These are phyloP conservation scores for Ascoidea rubescens DNA, from an alignment of 805 yeast species.

Conservation along the genomic window DNA sequence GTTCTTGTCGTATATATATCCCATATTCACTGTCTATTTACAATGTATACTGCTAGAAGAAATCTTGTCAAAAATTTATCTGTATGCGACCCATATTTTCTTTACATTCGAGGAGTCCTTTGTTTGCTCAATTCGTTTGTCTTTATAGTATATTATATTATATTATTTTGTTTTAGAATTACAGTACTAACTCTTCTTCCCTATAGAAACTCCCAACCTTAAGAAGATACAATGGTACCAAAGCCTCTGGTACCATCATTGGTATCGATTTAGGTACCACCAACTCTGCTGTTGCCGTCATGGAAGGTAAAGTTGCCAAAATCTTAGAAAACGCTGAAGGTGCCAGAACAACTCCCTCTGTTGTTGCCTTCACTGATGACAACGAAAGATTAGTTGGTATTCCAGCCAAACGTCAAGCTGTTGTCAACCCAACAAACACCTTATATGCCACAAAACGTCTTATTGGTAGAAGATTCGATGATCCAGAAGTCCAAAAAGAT, in stretches of 20 bases:
- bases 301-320: constrained; percentile 67
- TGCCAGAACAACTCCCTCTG: constrained; percentile 78
- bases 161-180: too few species aligned
- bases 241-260: constrained; percentile 33
- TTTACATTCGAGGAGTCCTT: too few species aligned
- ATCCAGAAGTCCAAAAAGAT: constrained; percentile 83
- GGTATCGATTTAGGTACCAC: constrained; percentile 86
- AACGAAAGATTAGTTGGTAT: constrained; percentile 89
- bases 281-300: constrained; percentile 77
- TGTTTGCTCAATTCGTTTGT: too few species aligned
- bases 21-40: too few species aligned
- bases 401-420: constrained; percentile 94
- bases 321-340: constrained; percentile 73
- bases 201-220: background rate
- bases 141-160: too few species aligned
- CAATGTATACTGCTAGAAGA: too few species aligned
- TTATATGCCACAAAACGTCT: constrained; percentile 89
- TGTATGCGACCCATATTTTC: too few species aligned
- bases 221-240: constrained; percentile 6
- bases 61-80: too few species aligned
- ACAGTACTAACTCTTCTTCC: too few species aligned
- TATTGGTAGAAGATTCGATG: constrained; percentile 87
- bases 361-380: constrained; percentile 85
- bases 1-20: too few species aligned
- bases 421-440: constrained; percentile 87